phyloP scores from a whole-genome alignment of 495 filamentous ascomycete species.

The Penicillium steckii region DNA sequence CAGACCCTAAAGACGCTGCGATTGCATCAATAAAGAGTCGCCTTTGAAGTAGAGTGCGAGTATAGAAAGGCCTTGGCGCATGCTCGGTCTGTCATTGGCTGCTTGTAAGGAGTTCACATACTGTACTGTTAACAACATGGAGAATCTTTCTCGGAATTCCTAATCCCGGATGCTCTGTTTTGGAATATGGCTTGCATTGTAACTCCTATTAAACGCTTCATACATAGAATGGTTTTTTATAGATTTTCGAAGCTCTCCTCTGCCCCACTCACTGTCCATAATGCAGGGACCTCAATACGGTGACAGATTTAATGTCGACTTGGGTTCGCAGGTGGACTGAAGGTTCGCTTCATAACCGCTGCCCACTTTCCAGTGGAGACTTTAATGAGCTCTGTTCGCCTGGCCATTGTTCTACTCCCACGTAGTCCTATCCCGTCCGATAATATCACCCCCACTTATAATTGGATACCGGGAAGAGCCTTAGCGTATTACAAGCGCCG shows the following conservation, averaged over 20 bases:
- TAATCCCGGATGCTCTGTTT: no score
- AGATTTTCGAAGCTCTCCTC: no score
- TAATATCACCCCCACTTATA: not conserved
- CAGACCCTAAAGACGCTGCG: slow-evolving; percentile 12
- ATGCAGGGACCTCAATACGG: not conserved
- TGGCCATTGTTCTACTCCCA: not conserved
- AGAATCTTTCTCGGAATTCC: no score
- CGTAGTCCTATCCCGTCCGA: not conserved
- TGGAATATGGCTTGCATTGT: no score
- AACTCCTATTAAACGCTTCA: no score
- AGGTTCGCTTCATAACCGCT: not conserved
- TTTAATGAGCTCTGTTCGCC: not conserved
- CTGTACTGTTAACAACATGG: no score
- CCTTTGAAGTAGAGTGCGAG: no score
- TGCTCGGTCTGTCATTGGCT: no score
- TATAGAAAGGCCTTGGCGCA: no score
- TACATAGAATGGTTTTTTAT: no score
- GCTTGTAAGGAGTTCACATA: no score
- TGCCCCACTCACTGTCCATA: no score
- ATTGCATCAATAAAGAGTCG: slow-evolving; percentile 5
- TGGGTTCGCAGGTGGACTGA: not conserved
- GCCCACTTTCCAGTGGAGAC: not conserved
- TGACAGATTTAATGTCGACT: not conserved
- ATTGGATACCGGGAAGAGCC: not conserved
- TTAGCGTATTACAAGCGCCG: not conserved